These are phyloP conservation scores for Macrophomina phaseolina DNA, from an alignment of 2,329 filamentous ascomycete species.

Conservation along the genomic window DNA sequence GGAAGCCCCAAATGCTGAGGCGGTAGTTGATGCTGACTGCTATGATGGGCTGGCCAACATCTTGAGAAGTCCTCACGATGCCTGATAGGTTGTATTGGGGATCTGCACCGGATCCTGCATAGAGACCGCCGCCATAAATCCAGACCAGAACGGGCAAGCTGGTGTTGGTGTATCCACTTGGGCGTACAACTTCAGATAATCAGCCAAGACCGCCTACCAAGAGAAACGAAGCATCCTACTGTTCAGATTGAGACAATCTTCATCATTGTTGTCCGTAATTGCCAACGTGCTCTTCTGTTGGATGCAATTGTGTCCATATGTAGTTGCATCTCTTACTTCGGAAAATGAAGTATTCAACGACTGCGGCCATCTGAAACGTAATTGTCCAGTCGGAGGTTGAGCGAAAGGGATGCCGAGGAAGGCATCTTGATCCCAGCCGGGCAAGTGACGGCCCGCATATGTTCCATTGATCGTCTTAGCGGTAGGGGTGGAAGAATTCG, in stretches of 20 bases:
- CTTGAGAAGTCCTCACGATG: constrained; percentile 31
- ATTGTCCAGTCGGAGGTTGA: constrained; percentile 38
- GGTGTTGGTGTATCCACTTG: constrained; percentile 36
- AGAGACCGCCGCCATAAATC: constrained; percentile 28
- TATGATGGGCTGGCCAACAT: constrained; percentile 61
- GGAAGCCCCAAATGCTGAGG: constrained; percentile 65
- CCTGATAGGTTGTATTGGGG: constrained; percentile 40
- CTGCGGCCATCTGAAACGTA: constrained; percentile 28
- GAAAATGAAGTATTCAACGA: constrained; percentile 41
- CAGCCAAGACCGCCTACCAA: constrained; percentile 55
- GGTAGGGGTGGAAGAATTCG: constrained; percentile 21
- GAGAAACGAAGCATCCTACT: constrained; percentile 59
- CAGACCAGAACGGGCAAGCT: constrained; percentile 40
- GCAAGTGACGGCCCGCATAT: constrained; percentile 21
- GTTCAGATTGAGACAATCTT: constrained; percentile 56
- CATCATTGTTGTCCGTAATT: constrained; percentile 34
- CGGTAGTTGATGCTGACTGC: constrained; percentile 62
- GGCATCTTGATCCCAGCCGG: constrained; percentile 27
- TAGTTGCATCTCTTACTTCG: constrained; percentile 46
- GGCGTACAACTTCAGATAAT: constrained; percentile 57
- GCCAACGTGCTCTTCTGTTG: constrained; percentile 40
- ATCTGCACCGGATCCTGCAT: constrained; percentile 29
- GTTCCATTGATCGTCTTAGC: constrained; percentile 27
- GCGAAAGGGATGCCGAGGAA: constrained; percentile 46
- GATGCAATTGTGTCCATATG: constrained; percentile 52